phyloP scores from a whole-genome alignment of 2,329 filamentous ascomycete genomes.

The Xylogone sp. region DNA sequence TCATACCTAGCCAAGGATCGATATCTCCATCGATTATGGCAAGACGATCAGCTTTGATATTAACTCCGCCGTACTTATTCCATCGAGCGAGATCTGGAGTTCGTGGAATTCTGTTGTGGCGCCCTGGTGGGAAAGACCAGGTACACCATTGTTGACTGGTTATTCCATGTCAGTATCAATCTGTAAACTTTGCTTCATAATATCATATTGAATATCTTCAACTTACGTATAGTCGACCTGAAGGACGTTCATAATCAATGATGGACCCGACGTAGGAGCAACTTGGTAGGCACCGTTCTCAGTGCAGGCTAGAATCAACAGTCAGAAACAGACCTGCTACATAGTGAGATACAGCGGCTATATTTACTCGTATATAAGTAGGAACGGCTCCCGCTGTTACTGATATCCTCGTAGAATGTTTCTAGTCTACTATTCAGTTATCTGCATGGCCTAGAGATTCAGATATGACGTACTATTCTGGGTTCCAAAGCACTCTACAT shows the following conservation, averaged over 20 bases:
- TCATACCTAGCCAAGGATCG: constrained; percentile 49
- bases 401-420: constrained; percentile 39
- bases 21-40: constrained; percentile 48
- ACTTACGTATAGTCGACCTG: constrained; percentile 46
- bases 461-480: constrained; percentile 12
- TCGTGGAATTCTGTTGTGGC: constrained; percentile 39
- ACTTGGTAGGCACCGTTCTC: constrained; percentile 48
- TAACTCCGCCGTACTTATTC: constrained; percentile 44
- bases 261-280: constrained; percentile 38
- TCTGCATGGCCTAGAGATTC: background rate
- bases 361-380: constrained; percentile 43
- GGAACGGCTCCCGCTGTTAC: constrained; percentile 37
- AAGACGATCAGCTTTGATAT: constrained; percentile 41
- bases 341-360: background rate
- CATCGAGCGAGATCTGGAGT: constrained; percentile 38
- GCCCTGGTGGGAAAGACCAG: constrained; percentile 47
- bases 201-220: background rate
- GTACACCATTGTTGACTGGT: constrained; percentile 42
- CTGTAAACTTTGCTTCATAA: background rate
- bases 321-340: background rate
- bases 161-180: background rate
- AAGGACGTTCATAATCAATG: constrained; percentile 43
- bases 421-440: constrained; percentile 30
- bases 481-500: constrained; percentile 41
- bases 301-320: constrained; percentile 30